These are phyloP conservation scores for Cyberlindnera subsufficiens DNA, from an alignment of 805 yeast genomes.

Conservation along the genomic window DNA sequence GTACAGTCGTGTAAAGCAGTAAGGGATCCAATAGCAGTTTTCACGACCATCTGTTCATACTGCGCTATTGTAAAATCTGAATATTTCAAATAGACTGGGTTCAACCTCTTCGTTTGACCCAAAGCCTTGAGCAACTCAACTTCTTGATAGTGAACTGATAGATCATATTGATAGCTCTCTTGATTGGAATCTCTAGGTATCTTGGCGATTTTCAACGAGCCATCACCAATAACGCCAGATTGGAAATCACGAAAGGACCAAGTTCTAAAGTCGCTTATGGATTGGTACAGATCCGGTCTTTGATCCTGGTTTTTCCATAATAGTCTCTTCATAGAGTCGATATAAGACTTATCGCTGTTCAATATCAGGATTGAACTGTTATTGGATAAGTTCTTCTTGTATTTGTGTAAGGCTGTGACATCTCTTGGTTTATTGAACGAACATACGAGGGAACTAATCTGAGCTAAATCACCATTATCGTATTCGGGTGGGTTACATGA, in stretches of 20 bases:
- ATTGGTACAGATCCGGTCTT: conserved; percentile 47
- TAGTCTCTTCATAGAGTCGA: conserved; percentile 30
- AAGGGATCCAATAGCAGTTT: conserved; percentile 64
- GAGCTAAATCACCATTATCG: conserved; percentile 16
- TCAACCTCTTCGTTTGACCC: conserved; percentile 22
- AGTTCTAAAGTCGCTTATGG: conserved; percentile 61
- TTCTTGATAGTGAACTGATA: conserved; percentile 21
- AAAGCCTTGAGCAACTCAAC: conserved; percentile 20
- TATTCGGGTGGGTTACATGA: conserved; percentile 21
- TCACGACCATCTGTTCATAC: conserved; percentile 59
- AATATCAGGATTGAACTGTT: conserved; percentile 56
- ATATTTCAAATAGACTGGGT: conserved; percentile 25
- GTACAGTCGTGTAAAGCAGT: conserved; percentile 59
- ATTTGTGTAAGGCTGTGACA: conserved; percentile 11
- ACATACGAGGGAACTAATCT: conserved; percentile 15
- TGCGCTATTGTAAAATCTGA: conserved; percentile 43
- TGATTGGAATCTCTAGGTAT: conserved; percentile 31
- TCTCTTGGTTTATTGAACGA: conserved; percentile 12
- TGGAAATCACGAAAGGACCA: conserved; percentile 34
- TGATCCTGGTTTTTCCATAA: conserved; percentile 44
- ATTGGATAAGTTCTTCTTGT: conserved; percentile 23
- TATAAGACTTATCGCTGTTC: conserved; percentile 65
- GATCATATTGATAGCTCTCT: conserved; percentile 17
- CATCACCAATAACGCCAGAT: conserved; percentile 51
- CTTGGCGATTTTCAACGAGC: conserved; percentile 43